Evolutionary conservation across 2,329 filamentous ascomycete genomes (phyloP), one percentile per base, ranked within the genome.

Genomic region (Diaporthe velutina): DNA sequence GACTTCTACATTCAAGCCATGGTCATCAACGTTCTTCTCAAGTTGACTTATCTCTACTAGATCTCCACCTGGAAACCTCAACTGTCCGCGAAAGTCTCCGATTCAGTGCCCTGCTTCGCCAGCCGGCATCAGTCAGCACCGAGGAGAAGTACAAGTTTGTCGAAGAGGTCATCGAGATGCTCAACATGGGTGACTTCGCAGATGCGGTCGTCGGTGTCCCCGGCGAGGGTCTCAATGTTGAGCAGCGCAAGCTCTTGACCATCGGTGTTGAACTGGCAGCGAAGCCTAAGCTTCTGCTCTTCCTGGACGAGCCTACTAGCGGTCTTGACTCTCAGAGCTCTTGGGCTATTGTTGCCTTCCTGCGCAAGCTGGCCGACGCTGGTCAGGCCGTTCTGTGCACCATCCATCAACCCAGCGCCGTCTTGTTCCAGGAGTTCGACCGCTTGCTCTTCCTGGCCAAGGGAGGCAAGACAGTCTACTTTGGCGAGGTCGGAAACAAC

Each of bases 391-490:
- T 90, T 1, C 82, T 90, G 0, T 89, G 88, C 71, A 90, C 89
- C 0, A 88, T 90, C 19, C 89, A 90, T 78, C 89, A 90, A 76
- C 89, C 89, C 0, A 86, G 84, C 8, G 87, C 88, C 0, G 85
- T 88, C 55, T 81, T 90, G 5, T 90, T 90, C 79, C 84, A 87
- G 74, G 82, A 86, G 57, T 90, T 93, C 71, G 92, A 93, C 76
- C 88, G 88, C 1, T 83, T 93, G 2, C 83, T 93, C 0, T 91
- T 94, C 82, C 86, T 94, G 4, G 90, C 91, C 12, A 88, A 85
- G 73, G 92, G 92, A 50, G 92, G 92, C 1, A 90, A 87, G 79
- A 93, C 91, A 0, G 91, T 93, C 0, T 94, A 94, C 79, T 93
- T 93, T 81, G 92, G 92, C 10, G 86, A 93, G 2, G 90, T 94